These are phyloP conservation scores for Penicillium sp. DNA, from an alignment of 2,329 filamentous ascomycete species.

Conservation along the genomic window DNA sequence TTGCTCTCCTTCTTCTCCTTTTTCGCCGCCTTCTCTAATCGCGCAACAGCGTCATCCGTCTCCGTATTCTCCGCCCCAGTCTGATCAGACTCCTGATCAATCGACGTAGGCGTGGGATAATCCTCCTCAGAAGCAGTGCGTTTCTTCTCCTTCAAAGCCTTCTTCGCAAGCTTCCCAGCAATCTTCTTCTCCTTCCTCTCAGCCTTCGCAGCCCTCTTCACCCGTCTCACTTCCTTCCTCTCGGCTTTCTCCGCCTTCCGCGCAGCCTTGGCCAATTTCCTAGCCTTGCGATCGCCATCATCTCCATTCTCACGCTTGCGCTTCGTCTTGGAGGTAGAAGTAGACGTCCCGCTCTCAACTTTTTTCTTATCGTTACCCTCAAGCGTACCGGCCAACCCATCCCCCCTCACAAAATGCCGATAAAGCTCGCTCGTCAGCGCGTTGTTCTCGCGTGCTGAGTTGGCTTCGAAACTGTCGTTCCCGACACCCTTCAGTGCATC, in stretches of 20 bases:
- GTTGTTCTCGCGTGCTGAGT: conserved; percentile 48
- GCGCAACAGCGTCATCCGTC: neutral
- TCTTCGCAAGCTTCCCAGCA: conserved; percentile 27
- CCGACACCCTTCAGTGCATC: conserved; percentile 77
- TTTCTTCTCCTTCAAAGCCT: conserved; percentile 21
- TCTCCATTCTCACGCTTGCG: conserved; percentile 40
- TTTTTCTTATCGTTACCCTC: conserved; percentile 20
- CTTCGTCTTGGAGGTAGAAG: conserved; percentile 20
- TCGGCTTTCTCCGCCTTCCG: conserved; percentile 28
- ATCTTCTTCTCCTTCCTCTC: conserved; percentile 25
- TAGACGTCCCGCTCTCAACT: conserved; percentile 12
- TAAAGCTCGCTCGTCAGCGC: conserved; percentile 62
- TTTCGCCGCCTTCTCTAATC: conserved; percentile 18
- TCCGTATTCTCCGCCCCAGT: conserved; percentile 24
- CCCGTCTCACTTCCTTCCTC: conserved; percentile 22
- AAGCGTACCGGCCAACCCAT: conserved; percentile 68
- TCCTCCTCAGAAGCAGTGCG: conserved; percentile 24
- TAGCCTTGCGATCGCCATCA: conserved; percentile 16
- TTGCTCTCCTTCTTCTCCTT: conserved; percentile 29
- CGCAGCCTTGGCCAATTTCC: conserved; percentile 35
- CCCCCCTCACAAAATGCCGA: conserved; percentile 79
- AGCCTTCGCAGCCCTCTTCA: conserved; percentile 12
- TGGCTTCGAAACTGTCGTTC: conserved; percentile 59
- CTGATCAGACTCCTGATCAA: conserved; percentile 23
- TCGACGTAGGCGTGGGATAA: conserved; percentile 36